These are phyloP conservation scores for Thermothelomyces thermophilus DNA, from an alignment of 2,329 filamentous ascomycete genomes.

Conservation along the genomic window DNA sequence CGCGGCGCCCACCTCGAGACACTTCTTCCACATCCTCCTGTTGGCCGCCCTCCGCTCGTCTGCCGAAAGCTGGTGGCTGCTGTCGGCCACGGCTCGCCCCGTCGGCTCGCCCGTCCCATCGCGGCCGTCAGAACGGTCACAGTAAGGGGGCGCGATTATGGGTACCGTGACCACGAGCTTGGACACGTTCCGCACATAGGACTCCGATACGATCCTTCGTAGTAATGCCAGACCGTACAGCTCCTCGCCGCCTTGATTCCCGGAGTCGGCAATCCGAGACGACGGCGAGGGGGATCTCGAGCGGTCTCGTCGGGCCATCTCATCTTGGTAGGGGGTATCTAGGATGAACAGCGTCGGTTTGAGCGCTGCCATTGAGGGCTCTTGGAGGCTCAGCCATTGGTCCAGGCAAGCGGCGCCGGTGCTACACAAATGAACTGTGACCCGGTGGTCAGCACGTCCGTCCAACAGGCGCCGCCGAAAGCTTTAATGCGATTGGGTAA, in stretches of 20 bases:
- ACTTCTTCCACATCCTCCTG: slow-evolving; percentile 54
- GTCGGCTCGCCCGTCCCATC: too few relatives aligned
- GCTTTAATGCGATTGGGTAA: neutral
- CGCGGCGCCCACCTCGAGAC: slow-evolving; percentile 76
- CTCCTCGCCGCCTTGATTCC: slow-evolving; percentile 43
- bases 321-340: slow-evolving; percentile 48
- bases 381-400: slow-evolving; percentile 47
- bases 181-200: slow-evolving; percentile 48
- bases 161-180: slow-evolving; percentile 52
- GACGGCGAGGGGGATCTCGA: slow-evolving; percentile 42
- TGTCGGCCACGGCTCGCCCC: slow-evolving; percentile 15
- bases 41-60: slow-evolving; percentile 31
- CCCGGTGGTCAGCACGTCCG: slow-evolving; percentile 5
- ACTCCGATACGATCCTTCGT: slow-evolving; percentile 52
- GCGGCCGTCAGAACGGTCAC: too few relatives aligned
- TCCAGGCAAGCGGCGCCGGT: slow-evolving; percentile 48
- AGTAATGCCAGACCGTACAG: slow-evolving; percentile 50
- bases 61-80: slow-evolving; percentile 13
- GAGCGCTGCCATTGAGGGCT: slow-evolving; percentile 44
- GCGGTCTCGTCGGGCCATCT: slow-evolving; percentile 30
- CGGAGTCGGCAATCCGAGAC: slow-evolving; percentile 33
- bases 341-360: slow-evolving; percentile 53
- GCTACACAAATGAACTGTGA: slow-evolving; percentile 48
- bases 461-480: neutral
- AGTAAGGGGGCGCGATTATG: slow-evolving; percentile 39